Base-by-base conservation (phyloP, 2,329 filamentous ascomycete genomes). In the Peltaster fructicola region DNA sequence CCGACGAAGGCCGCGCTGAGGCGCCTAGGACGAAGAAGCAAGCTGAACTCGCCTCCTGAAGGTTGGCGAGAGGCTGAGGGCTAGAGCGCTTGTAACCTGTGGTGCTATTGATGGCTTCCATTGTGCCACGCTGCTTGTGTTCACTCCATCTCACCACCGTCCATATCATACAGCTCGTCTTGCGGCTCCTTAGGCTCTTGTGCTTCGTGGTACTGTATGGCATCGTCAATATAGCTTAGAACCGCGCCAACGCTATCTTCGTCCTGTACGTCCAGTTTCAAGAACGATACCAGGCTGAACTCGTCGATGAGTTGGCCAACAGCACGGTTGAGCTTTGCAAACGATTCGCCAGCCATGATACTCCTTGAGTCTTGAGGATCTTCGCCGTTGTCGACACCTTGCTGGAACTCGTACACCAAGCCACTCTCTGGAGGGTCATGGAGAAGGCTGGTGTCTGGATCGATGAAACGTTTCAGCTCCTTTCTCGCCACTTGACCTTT, bases 271-370 rank as follows among this genome's bases (percentile, higher is more conserved):
- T 95, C 79, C 21, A 95, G 60, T 55, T 84, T 80, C 29, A 93
- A 60, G 47, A 92, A 98, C 23, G 79, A 91, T 8, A 98, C 80
- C 80, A 98, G 90, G 56, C 82, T 91, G 55, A 93, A 98, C 51
- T 81, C 88, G 50, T 95, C 88, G 37, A 98, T 92, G 36, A 98
- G 58, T 26, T 78, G 70, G 1, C 79, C 88, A 4, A 98, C 85
- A 0, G 85, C 85, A 32, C 70, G 68, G 48, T 93, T 93, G 37
- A 95, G 57, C 40, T 70, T 66, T 32, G 78, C 68, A 52, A 92
- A 95, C 10, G 78, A 78, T 1, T 68, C 63, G 3, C 85, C 84
- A 25, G 66, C 73, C 75, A 92, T 77, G 30, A 91, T 48, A 25
- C 71, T 69, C 32, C 70, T 64, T 41, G 65, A 66, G 32, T 74